Evolutionary conservation across 495 filamentous ascomycete genomes (phyloP).

Genomic region (Lasiosphaeris hirsuta): DNA sequence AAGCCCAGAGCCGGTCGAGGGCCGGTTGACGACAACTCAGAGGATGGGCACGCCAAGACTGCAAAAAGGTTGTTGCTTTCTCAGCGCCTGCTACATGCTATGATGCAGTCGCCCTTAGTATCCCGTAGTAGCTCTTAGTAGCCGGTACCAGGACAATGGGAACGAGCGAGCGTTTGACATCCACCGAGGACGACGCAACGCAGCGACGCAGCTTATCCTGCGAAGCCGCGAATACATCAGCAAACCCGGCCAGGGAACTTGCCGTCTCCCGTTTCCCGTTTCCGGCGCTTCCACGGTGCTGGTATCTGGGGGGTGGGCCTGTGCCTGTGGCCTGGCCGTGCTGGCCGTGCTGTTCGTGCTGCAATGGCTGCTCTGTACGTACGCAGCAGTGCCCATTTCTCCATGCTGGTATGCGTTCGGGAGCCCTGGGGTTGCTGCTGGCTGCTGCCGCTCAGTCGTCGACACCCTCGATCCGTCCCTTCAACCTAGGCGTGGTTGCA

Average conservation of each 20-base stretch:
- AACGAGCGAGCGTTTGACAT: not conserved
- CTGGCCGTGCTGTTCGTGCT: not conserved
- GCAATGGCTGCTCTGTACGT: not conserved
- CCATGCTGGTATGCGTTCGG: no score
- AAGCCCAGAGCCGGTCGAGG: not conserved
- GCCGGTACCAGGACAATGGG: not conserved
- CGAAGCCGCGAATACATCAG: not conserved
- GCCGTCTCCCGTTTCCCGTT: not conserved
- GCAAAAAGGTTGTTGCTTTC: not conserved
- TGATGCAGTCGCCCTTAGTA: no score
- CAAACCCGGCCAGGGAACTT: constrained; percentile 1
- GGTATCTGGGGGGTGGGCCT: not conserved
- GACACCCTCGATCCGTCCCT: no score
- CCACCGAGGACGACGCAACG: not conserved
- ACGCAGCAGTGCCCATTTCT: no score
- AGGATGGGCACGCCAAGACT: not conserved
- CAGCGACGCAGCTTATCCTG: no score
- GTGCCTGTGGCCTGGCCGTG: not conserved
- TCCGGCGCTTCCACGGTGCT: not conserved
- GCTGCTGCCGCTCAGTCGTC: no score
- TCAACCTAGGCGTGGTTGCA: no score
- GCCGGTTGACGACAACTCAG: not conserved
- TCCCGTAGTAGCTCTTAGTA: no score
- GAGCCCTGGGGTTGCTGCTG: no score
- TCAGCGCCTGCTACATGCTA: not conserved